Evolutionary conservation across 495 filamentous ascomycete genomes (phyloP).

Genomic region (Rhypophila decipiens): DNA sequence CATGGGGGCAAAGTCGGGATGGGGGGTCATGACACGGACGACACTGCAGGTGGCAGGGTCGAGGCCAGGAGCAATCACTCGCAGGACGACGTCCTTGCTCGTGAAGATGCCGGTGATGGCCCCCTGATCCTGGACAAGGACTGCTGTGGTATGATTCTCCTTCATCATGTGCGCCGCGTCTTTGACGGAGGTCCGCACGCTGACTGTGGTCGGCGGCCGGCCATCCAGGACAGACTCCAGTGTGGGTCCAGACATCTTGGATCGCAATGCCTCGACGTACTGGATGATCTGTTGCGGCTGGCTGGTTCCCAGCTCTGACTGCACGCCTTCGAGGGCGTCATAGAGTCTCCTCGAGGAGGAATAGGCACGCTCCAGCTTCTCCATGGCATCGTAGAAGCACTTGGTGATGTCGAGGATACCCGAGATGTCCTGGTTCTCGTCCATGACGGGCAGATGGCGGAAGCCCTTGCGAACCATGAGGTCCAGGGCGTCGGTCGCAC

Average conservation of each 20-base stretch:
- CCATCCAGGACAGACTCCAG: conserved; percentile 91
- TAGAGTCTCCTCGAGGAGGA: conserved; percentile 93
- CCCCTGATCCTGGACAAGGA: conserved; percentile 93
- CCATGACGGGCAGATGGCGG: conserved; percentile 96
- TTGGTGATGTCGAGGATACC: conserved; percentile 98
- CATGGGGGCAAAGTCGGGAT: conserved; percentile 95
- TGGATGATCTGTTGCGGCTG: conserved; percentile 98
- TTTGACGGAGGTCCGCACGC: conserved; percentile 89
- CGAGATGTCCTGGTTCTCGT: conserved; percentile 98
- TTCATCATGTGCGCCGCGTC: conserved; percentile 95
- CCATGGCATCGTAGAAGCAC: conserved; percentile 99
- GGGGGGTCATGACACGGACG: conserved; percentile 96
- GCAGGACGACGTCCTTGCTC: conserved; percentile 97
- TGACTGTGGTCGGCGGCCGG: conserved; percentile 86
- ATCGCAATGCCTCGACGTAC: conserved; percentile 90
- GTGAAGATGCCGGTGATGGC: conserved; percentile 99
- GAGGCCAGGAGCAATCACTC: conserved; percentile 93
- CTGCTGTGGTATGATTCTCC: conserved; percentile 94
- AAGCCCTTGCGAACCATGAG: conserved; percentile 98
- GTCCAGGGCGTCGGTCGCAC: conserved; percentile 93
- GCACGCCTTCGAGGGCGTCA: conserved; percentile 96
- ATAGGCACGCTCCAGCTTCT: conserved; percentile 96
- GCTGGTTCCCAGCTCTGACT: conserved; percentile 91
- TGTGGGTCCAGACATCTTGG: conserved; percentile 97
- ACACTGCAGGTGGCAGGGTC: conserved; percentile 95